Conservation (phyloP, 768 basidiomycete genomes). For the Rhodotorula diobovata region DNA sequence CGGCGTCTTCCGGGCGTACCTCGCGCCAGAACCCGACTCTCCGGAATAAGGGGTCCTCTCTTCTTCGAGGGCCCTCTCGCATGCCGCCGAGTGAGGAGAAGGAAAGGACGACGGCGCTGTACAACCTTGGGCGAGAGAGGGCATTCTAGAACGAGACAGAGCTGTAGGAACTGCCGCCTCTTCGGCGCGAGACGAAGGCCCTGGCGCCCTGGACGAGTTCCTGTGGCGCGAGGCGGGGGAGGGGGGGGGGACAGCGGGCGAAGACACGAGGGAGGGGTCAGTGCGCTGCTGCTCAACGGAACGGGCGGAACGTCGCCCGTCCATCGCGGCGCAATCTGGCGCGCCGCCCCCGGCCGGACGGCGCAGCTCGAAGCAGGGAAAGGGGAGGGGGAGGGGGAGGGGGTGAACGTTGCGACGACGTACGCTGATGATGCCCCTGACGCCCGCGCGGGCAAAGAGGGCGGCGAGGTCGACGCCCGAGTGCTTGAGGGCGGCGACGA, state of each 20-base stretch:
- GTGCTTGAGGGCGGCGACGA: slow-evolving; percentile 39
- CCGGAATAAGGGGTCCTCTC: no score
- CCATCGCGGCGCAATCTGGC: no score
- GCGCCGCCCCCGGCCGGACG: no score
- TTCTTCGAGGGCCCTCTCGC: no score
- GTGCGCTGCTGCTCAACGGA: no score
- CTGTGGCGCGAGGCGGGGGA: not conserved
- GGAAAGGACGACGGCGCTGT: no score
- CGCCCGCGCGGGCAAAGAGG: slow-evolving; percentile 8
- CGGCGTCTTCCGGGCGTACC: slow-evolving; percentile 17
- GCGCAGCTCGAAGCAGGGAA: no score
- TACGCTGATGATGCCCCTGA: not conserved
- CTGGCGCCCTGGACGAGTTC: not conserved
- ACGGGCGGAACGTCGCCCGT: no score
- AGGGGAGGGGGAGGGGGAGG: no score
- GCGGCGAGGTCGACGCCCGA: slow-evolving; percentile 31
- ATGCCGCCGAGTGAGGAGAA: not conserved
- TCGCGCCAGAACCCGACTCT: not conserved
- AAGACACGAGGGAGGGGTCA: no score
- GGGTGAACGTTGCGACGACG: not conserved
- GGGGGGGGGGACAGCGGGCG: no score
- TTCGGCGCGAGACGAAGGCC: not conserved
- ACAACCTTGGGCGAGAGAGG: no score
- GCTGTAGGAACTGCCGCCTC: slow-evolving; percentile 2
- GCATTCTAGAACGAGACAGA: not conserved